A percentile compares a stretch with the other conserved stretches of the same genome.
Evolutionary conservation across 116 monocot species (phyloP).

Genomic region (Cymodocea nodosa): DNA sequence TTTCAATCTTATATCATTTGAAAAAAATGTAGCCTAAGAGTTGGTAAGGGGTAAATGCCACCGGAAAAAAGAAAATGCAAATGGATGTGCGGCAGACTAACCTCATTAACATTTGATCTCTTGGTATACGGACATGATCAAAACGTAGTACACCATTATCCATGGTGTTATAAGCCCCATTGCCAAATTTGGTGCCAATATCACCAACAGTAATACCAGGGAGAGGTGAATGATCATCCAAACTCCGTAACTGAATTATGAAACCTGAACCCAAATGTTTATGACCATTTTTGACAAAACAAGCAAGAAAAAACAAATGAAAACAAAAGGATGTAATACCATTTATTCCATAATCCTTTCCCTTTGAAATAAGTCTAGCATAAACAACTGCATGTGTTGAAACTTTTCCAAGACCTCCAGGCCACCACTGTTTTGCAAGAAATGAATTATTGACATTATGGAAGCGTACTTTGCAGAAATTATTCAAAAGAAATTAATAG

Average conservation of each 20-base stretch:
- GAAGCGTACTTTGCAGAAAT: not conserved
- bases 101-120: conserved; percentile 98
- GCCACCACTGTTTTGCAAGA: conserved; percentile 75
- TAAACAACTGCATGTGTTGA: conserved; percentile 93
- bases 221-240: conserved; percentile 90
- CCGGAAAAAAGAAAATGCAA: not conserved
- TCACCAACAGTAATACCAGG: conserved; percentile 93
- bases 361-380: conserved; percentile 78
- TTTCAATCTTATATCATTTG: no score
- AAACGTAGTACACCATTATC: conserved; percentile 92
- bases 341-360: conserved; percentile 78
- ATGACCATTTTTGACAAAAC: not conserved
- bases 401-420: conserved; percentile 91
- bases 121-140: conserved; percentile 93
- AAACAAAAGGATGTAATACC: conserved; percentile 26
- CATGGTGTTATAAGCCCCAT: conserved; percentile 96
- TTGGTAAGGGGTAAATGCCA: no score
- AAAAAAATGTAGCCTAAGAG: no score
- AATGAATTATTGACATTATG: not conserved
- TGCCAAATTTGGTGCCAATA: conserved; percentile 97
- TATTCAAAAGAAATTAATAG: not conserved
- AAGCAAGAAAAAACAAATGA: not conserved
- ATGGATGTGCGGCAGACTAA: conserved; percentile 17
- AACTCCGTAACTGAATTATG: conserved; percentile 90
- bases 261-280: conserved; percentile 50